phyloP scores from a whole-genome alignment of 768 basidiomycete genomes.

The Panus rudis region DNA sequence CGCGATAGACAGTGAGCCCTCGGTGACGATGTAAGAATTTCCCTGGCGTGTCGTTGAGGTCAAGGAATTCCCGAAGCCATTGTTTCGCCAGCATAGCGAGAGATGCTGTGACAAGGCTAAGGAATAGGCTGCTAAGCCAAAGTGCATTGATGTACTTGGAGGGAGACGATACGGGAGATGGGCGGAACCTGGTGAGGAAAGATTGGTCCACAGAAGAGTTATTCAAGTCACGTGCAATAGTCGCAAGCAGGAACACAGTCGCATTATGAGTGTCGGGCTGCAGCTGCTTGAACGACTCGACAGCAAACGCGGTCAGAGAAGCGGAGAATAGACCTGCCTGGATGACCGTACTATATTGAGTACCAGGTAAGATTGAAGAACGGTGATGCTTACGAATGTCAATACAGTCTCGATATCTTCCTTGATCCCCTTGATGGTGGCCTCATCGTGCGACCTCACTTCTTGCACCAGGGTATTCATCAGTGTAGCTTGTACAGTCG shows the following conservation, averaged over 20 bases:
- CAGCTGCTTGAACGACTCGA: constrained; percentile 15
- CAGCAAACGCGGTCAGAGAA: constrained; percentile 18
- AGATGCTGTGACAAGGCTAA: constrained; percentile 2
- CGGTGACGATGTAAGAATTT: constrained; percentile 2
- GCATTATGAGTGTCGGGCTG: constrained; percentile 11
- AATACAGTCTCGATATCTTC: constrained; percentile 6
- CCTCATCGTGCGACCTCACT: constrained; percentile 5
- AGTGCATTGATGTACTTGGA: constrained; percentile 3
- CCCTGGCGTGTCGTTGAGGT: too few species aligned
- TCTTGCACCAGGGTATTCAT: too few species aligned
- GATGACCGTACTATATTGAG: background rate
- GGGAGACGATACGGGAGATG: background rate
- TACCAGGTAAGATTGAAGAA: background rate
- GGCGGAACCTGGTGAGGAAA: background rate
- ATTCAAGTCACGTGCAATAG: too few species aligned
- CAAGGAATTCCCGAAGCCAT: constrained; percentile 4
- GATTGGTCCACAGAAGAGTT: too few species aligned
- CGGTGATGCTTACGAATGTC: background rate
- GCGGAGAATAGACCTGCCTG: constrained; percentile 23
- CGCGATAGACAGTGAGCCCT: background rate
- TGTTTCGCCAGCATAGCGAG: constrained; percentile 6
- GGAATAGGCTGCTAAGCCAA: constrained; percentile 3
- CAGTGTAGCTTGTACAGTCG: too few species aligned
- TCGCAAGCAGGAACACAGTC: too few species aligned
- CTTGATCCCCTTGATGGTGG: background rate